Evolutionary conservation across 805 yeast species (phyloP).

Genomic region (Candida rishiriensis): DNA sequence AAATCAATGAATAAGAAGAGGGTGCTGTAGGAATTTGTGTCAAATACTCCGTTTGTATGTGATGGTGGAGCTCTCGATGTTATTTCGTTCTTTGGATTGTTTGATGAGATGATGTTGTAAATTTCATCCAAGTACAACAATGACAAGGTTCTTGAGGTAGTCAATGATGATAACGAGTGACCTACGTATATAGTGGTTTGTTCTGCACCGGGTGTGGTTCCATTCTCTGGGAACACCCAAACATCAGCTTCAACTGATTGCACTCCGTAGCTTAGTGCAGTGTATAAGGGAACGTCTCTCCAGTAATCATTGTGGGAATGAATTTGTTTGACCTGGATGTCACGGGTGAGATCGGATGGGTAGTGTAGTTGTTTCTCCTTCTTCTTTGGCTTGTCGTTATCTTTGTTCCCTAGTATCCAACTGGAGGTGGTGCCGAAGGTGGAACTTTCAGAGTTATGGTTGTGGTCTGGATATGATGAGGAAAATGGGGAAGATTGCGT

Average conservation of each 20-base stretch:
- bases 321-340: slow-evolving; percentile 36
- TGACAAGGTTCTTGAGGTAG: slow-evolving; percentile 40
- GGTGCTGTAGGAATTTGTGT: slow-evolving; percentile 44
- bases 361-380: slow-evolving; percentile 3
- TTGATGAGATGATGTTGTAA: slow-evolving; percentile 37
- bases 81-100: slow-evolving; percentile 34
- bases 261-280: slow-evolving; percentile 42
- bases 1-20: slow-evolving; percentile 59
- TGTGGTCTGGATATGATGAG: not conserved
- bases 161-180: slow-evolving; percentile 46
- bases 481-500: too few relatives aligned
- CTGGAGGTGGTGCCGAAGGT: not conserved
- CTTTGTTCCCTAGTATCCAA: too few relatives aligned
- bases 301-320: slow-evolving; percentile 57
- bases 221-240: slow-evolving; percentile 37
- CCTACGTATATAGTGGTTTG: slow-evolving; percentile 46
- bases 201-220: slow-evolving; percentile 22
- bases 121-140: slow-evolving; percentile 50
- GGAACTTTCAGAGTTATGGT: not conserved
- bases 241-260: slow-evolving; percentile 49
- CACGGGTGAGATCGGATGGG: slow-evolving; percentile 30
- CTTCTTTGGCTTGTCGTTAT: too few relatives aligned
- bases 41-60: slow-evolving; percentile 17
- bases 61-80: slow-evolving; percentile 7
- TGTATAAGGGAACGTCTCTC: slow-evolving; percentile 41